These are phyloP conservation scores for Plantago elongata DNA, from an alignment of 257 asterid species.

Conservation along the genomic window DNA sequence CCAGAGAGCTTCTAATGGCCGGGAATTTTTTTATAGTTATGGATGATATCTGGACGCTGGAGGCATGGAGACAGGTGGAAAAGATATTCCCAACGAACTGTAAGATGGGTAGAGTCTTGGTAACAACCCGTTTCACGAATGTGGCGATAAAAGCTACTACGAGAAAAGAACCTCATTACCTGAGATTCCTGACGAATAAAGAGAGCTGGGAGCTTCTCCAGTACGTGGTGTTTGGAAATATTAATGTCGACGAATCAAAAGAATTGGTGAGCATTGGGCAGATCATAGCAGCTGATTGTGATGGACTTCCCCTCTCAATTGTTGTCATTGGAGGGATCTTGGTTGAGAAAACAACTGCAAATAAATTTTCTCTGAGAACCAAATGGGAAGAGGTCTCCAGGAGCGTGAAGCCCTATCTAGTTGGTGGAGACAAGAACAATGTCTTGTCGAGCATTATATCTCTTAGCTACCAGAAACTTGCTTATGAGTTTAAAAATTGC, in stretches of 20 bases:
- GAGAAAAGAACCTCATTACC: not conserved
- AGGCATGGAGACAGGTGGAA: not conserved
- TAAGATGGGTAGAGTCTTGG: conserved; percentile 3
- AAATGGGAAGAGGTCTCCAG: conserved; percentile 1
- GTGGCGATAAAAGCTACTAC: not conserved
- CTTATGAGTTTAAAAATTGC: conserved; percentile 1
- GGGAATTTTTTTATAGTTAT: conserved; percentile 1
- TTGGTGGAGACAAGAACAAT: not conserved
- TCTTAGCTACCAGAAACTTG: not conserved
- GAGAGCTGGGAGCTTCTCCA: conserved; percentile 9
- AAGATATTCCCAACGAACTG: not conserved
- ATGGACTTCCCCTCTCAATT: conserved; percentile 7
- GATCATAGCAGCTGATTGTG: not conserved
- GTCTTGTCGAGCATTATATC: not conserved
- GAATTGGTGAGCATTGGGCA: not conserved
- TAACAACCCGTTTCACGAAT: not conserved
- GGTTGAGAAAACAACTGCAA: not conserved
- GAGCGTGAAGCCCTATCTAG: conserved; percentile 5
- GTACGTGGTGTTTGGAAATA: not conserved
- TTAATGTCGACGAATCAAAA: not conserved
- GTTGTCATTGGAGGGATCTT: conserved; percentile 7
- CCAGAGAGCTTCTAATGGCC: not conserved
- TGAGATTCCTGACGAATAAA: not conserved
- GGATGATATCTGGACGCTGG: not conserved
- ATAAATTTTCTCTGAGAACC: not conserved